Evolutionary conservation across 2,329 filamentous ascomycete genomes (phyloP), one percentile per base, ranked within the genome.

Genomic region (Macrophomina phaseolina): DNA sequence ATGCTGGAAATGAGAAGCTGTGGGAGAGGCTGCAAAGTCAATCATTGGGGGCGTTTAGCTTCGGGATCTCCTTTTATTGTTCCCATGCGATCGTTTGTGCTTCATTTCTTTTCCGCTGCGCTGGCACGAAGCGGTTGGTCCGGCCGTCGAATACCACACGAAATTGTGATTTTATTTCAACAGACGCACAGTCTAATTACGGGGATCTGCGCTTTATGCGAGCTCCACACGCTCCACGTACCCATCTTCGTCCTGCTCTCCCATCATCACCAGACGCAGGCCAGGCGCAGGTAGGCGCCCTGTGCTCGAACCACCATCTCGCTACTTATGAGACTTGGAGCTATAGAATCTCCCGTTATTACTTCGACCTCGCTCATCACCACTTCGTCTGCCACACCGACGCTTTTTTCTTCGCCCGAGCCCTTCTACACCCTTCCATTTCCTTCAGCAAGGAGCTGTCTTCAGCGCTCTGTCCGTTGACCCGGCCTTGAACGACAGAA

Each of bases 171-270:
- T 58, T 62, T 62, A 62, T 62, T 49, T 49, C 28, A 38, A 32
- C 42, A 2, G 16, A 46, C 6, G 58, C 58, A 49, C 58, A 49
- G 58, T 38, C 40, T 62, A 62, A 62, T 62, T 62, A 62, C 58
- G 58, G 58, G 58, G 58, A 62, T 62, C 58, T 49, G 45, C 58
- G 45, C 5, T 49, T 62, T 62, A 62, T 62, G 58, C 58, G 58
- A 62, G 58, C 56, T 34, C 18, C 28, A 34, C 58, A 49, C 58
- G 46, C 45, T 38, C 42, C 42, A 62, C 58, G 16, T 48, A 36
- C 32, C 30, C 32, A 18, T 28, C 51, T 36, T 28, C 32, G 51
- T 55, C 34, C 38, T 16, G 16, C 16, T 32, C 58, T 32, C 38
- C 53, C 52, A 36, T 38, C 56, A 61, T 61, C 56, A 38, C 42